phyloP scores from a whole-genome alignment of 2,329 filamentous ascomycete genomes.

The Penicillium italicum region DNA sequence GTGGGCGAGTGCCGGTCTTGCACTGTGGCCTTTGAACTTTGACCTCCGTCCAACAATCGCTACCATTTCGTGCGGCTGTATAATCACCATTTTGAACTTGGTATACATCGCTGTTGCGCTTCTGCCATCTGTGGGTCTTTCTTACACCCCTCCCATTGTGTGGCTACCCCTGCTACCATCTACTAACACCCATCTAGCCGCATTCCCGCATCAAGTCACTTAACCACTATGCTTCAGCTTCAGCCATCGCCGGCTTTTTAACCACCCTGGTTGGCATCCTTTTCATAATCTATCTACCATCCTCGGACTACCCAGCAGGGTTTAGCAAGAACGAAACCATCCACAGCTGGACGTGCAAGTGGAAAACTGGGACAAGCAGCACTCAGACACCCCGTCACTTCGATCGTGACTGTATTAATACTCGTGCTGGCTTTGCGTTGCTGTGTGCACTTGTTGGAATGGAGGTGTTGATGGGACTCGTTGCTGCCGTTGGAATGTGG shows the following conservation, averaged over 20 bases:
- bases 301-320: conserved; percentile 28
- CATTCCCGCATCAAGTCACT: conserved; percentile 35
- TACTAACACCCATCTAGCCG: conserved; percentile 25
- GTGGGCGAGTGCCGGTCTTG: conserved; percentile 33
- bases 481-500: conserved; percentile 30
- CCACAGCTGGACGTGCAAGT: conserved; percentile 44
- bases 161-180: background rate
- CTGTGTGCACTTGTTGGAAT: conserved; percentile 35
- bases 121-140: conserved; percentile 36
- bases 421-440: conserved; percentile 35
- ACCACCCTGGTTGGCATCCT: conserved; percentile 33
- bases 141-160: background rate
- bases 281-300: conserved; percentile 34
- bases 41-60: conserved; percentile 41
- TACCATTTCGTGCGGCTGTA: conserved; percentile 35
- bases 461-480: conserved; percentile 34
- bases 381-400: conserved; percentile 34
- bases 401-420: conserved; percentile 37
- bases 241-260: conserved; percentile 36
- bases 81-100: conserved; percentile 34
- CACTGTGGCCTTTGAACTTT: conserved; percentile 43
- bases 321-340: conserved; percentile 37
- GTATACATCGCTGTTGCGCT: conserved; percentile 33
- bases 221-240: conserved; percentile 33
- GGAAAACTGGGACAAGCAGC: conserved; percentile 25